Conservation (phyloP, 345 rosid genomes). For the Rhizophora mangle region DNA sequence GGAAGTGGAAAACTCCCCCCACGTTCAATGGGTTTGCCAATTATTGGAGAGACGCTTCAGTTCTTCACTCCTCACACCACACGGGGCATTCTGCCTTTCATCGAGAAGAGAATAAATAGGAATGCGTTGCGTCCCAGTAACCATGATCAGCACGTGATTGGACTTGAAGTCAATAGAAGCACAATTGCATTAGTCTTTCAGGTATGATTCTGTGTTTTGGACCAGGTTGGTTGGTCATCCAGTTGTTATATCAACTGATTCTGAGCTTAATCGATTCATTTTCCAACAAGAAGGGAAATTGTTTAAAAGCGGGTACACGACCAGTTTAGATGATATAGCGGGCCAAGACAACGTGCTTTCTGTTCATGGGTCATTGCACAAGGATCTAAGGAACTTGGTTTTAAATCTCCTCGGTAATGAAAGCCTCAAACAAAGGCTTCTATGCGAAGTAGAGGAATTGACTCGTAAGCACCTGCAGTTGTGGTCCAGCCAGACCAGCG, state of each 20-base stretch:
- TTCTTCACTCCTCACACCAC: conserved; percentile 17
- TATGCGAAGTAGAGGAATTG: conserved; percentile 20
- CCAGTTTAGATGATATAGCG: conserved; percentile 30
- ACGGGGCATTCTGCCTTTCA: conserved; percentile 15
- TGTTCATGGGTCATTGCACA: conserved; percentile 32
- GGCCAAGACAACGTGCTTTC: conserved; percentile 29
- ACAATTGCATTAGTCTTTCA: conserved; percentile 2
- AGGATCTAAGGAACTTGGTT: conserved; percentile 31
- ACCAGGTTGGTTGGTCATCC: conserved; percentile 36
- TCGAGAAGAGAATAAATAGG: conserved; percentile 19
- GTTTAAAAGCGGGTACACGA: conserved; percentile 32
- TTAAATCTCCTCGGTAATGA: conserved; percentile 35
- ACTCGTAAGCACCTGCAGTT: conserved; percentile 22
- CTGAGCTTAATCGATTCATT: conserved; percentile 35
- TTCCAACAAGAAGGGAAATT: conserved; percentile 43
- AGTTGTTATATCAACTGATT: conserved; percentile 37
- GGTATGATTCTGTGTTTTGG: conserved; percentile 42
- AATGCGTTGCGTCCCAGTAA: not conserved
- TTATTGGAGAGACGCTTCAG: conserved; percentile 26
- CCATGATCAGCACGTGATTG: too few relatives aligned
- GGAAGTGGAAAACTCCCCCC: conserved; percentile 27
- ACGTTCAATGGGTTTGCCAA: conserved; percentile 29
- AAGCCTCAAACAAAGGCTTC: conserved; percentile 19
- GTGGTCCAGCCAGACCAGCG: conserved; percentile 21
- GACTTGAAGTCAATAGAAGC: too few relatives aligned